These are phyloP conservation scores for Aspergillus calidoustus DNA, from an alignment of 2,329 filamentous ascomycete genomes.

Conservation along the genomic window DNA sequence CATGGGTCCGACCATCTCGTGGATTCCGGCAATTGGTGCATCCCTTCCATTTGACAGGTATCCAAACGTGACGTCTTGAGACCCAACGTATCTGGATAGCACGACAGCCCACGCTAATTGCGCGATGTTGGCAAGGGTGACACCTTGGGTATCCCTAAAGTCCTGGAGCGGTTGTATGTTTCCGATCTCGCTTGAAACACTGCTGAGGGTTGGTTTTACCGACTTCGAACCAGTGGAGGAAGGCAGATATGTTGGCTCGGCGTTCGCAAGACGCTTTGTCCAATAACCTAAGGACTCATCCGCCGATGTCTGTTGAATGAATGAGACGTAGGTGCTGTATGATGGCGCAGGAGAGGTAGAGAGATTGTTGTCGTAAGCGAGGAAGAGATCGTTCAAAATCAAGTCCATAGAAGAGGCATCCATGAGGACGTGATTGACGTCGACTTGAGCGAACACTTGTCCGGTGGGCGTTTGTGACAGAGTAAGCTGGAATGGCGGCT, in stretches of 20 bases:
- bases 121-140: constrained; percentile 11
- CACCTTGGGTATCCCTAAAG: constrained; percentile 1
- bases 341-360: neutral
- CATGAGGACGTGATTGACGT: constrained; percentile 16
- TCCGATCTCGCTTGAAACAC: neutral
- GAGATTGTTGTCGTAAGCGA: constrained; percentile 7
- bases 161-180: neutral
- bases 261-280: constrained; percentile 1
- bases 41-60: constrained; percentile 10
- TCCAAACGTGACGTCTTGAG: constrained; percentile 8
- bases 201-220: neutral
- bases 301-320: neutral
- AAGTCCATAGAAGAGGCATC: constrained; percentile 12
- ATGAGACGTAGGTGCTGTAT: constrained; percentile 8
- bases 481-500: constrained; percentile 10
- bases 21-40: constrained; percentile 3
- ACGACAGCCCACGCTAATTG: constrained; percentile 11
- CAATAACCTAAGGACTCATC: constrained; percentile 1
- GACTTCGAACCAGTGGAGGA: neutral
- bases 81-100: constrained; percentile 4
- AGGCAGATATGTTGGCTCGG: constrained; percentile 5
- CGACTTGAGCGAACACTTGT: constrained; percentile 3
- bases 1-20: constrained; percentile 9
- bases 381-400: constrained; percentile 5
- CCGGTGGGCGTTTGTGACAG: neutral